These are phyloP conservation scores for Entomortierella lignicola DNA, from an alignment of 192 early-diverging fungal genomes.

Conservation along the genomic window DNA sequence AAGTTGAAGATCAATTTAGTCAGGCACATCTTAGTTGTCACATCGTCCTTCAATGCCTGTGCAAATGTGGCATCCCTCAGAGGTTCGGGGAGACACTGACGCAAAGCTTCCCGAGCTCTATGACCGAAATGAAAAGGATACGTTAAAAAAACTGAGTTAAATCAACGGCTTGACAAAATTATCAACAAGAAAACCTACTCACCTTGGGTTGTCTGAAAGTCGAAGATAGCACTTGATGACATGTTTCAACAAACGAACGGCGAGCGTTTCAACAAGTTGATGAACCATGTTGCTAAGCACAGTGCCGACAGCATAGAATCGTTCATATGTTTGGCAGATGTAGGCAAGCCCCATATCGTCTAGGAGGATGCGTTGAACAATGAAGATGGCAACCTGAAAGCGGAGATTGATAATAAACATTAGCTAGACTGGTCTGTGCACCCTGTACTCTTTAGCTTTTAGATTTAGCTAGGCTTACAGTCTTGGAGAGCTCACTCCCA, in stretches of 20 bases:
- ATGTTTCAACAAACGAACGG: slow-evolving; percentile 91
- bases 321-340: slow-evolving; percentile 91
- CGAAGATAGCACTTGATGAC: slow-evolving; percentile 94
- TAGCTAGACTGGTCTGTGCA: no score
- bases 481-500: slow-evolving; percentile 96
- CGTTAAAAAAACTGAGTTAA: not conserved
- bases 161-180: not conserved
- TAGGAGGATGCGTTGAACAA: slow-evolving; percentile 96
- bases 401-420: not conserved
- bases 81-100: slow-evolving; percentile 90
- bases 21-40: slow-evolving; percentile 87
- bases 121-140: not conserved
- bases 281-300: slow-evolving; percentile 94
- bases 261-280: slow-evolving; percentile 88
- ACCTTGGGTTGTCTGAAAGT: slow-evolving; percentile 90
- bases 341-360: slow-evolving; percentile 93
- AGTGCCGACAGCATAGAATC: slow-evolving; percentile 95
- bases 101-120: slow-evolving; percentile 89
- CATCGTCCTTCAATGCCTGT: slow-evolving; percentile 86
- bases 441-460: no score
- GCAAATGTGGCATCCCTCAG: slow-evolving; percentile 90
- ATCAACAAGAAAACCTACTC: not conserved
- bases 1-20: slow-evolving; percentile 74
- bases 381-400: slow-evolving; percentile 89
- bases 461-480: slow-evolving; percentile 55